phyloP scores from a whole-genome alignment of 345 rosid genomes.

The Brassica incana region DNA sequence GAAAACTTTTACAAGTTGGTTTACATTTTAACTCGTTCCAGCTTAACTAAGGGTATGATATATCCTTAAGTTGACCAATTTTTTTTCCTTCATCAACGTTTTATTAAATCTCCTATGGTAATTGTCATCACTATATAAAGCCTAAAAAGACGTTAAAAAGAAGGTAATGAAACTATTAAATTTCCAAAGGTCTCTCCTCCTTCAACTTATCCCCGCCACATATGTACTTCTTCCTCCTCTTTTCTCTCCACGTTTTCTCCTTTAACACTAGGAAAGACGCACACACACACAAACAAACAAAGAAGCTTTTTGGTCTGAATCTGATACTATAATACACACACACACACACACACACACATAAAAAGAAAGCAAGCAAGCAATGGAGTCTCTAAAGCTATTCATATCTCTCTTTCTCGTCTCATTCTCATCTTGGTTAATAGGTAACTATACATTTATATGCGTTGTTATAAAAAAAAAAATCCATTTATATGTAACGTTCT shows the following conservation, averaged over 20 bases:
- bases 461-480: no score
- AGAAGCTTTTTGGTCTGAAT: slow-evolving; percentile 17
- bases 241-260: slow-evolving; percentile 32
- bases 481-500: neutral
- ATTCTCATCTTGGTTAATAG: slow-evolving; percentile 14
- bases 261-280: slow-evolving; percentile 6
- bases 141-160: neutral
- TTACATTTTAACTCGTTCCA: neutral
- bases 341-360: neutral
- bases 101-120: neutral
- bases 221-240: slow-evolving; percentile 17
- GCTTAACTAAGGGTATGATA: neutral
- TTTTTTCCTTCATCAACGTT: neutral
- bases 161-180: neutral
- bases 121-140: slow-evolving; percentile 2
- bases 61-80: slow-evolving; percentile 12
- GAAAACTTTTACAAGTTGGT: neutral
- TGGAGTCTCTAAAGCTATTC: slow-evolving; percentile 16
- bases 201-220: slow-evolving; percentile 32
- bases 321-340: slow-evolving; percentile 13
- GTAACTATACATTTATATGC: slow-evolving; percentile 14
- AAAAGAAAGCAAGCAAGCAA: neutral
- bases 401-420: slow-evolving; percentile 23
- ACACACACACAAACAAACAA: slow-evolving; percentile 8
- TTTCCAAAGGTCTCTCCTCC: slow-evolving; percentile 19